Percentiles rank a stretch among this genome's conserved stretches.
These are phyloP conservation scores for Moringa oleifera DNA, from an alignment of 345 rosid genomes.

Conservation along the genomic window DNA sequence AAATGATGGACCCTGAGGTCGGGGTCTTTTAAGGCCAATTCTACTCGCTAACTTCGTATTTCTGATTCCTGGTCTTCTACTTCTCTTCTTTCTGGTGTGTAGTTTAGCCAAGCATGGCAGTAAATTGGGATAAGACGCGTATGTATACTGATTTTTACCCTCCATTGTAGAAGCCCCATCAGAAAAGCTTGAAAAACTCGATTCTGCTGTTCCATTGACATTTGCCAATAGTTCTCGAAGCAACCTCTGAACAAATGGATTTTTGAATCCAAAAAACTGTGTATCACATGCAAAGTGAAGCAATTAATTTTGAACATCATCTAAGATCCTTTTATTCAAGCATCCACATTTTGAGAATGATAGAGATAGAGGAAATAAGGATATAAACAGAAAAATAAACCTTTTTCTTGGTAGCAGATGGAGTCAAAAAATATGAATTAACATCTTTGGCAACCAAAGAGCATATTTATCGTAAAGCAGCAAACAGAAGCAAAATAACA, in stretches of 20 bases:
- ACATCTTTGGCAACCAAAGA: not conserved
- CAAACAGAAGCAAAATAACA: not conserved
- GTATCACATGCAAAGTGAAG: slow-evolving; percentile 8
- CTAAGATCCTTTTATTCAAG: not conserved
- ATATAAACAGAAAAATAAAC: not conserved
- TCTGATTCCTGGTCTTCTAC: slow-evolving; percentile 29
- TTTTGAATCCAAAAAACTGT: slow-evolving; percentile 93
- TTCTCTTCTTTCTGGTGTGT: slow-evolving; percentile 52
- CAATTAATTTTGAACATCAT: not conserved
- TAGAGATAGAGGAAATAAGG: not conserved
- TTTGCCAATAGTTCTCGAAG: slow-evolving; percentile 76
- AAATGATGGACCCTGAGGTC: slow-evolving; percentile 15
- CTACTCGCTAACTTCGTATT: slow-evolving; percentile 19
- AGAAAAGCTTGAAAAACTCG: slow-evolving; percentile 36
- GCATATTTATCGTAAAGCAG: not conserved
- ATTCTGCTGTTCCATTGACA: slow-evolving; percentile 45
- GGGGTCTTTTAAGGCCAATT: slow-evolving; percentile 35
- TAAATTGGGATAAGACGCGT: slow-evolving; percentile 28
- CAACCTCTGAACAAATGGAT: slow-evolving; percentile 70
- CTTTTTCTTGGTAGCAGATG: not conserved
- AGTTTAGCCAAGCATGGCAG: slow-evolving; percentile 31
- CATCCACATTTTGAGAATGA: not conserved
- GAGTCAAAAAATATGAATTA: not conserved
- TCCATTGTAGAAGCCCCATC: slow-evolving; percentile 26
- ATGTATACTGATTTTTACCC: slow-evolving; percentile 22